These are phyloP conservation scores for Brasenia schreberi DNA, from an alignment of 164 flowering plant genomes.

Conservation along the genomic window DNA sequence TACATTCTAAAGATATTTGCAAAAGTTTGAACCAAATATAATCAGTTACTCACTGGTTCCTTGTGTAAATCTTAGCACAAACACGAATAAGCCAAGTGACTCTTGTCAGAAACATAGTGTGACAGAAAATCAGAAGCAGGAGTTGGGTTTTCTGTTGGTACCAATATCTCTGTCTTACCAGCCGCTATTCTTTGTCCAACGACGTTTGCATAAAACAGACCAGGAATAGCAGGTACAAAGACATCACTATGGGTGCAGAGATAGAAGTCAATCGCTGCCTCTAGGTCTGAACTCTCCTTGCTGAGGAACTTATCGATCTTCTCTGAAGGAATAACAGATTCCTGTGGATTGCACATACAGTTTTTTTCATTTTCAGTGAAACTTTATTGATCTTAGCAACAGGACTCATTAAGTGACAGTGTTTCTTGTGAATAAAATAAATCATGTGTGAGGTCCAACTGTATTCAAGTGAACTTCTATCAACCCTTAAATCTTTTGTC, in stretches of 20 bases:
- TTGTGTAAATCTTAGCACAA: slow-evolving; percentile 31
- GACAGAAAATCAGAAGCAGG: slow-evolving; percentile 39
- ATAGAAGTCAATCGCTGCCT: slow-evolving; percentile 75
- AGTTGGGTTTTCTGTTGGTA: slow-evolving; percentile 39
- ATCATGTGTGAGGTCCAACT: no score
- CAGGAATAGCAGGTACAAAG: slow-evolving; percentile 88
- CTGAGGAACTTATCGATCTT: slow-evolving; percentile 46
- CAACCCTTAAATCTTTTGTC: no score
- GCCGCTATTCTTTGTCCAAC: slow-evolving; percentile 72
- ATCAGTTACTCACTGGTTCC: no score
- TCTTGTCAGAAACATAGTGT: slow-evolving; percentile 57
- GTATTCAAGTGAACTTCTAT: no score
- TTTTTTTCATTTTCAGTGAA: no score
- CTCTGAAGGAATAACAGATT: slow-evolving; percentile 62
- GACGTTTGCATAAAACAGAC: slow-evolving; percentile 72
- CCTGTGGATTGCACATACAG: slow-evolving; percentile 33
- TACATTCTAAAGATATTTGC: no score
- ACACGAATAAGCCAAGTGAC: slow-evolving; percentile 85
- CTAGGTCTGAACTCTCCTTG: slow-evolving; percentile 35
- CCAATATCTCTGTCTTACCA: slow-evolving; percentile 55
- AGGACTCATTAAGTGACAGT: no score
- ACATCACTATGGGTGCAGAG: slow-evolving; percentile 79
- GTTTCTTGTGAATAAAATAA: no score
- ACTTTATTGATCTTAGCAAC: no score
- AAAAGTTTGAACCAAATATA: no score